Conservation (phyloP, 345 rosid species). For the rapeseed (Brassica napus) region Da-Ae NC_063452.1:61363001-61363500, state of each 20-base stretch:
- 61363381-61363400: neutral
- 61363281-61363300: conserved; percentile 86
- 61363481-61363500: conserved; percentile 91
- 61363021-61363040: neutral
- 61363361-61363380: neutral
- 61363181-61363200: neutral
- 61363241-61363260: neutral
- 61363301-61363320: conserved; percentile 93
- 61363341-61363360: conserved; percentile 44
- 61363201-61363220: neutral
- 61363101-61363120: conserved; percentile 96
- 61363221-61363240: neutral
- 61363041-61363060: conserved; percentile 11
- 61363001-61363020: neutral
- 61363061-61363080: conserved; percentile 37
- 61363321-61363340: conserved; percentile 91
- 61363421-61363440: conserved; percentile 89
- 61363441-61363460: conserved; percentile 96
- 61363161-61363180: conserved; percentile 75
- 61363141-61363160: conserved; percentile 97
- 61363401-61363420: neutral
- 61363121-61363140: conserved; percentile 92
- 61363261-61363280: conserved; percentile 96
- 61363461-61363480: conserved; percentile 81
- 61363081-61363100: conserved; percentile 95